Evolutionary conservation across 2,329 filamentous ascomycete genomes (phyloP).

Genomic region (Sporothrix globosa): DNA sequence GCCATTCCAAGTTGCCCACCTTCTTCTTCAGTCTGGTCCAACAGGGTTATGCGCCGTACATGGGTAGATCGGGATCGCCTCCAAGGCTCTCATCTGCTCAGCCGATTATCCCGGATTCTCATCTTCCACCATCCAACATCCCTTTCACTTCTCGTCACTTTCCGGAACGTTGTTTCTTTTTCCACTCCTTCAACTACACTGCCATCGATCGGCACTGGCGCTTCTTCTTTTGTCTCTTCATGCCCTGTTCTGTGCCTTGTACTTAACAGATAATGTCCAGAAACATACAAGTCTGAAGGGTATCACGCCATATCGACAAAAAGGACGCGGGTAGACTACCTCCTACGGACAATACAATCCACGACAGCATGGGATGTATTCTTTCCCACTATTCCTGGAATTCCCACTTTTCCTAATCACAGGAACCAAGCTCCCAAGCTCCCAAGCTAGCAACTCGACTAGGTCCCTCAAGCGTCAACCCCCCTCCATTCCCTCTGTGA

Average conservation of each 20-base stretch:
- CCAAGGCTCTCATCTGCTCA: background rate
- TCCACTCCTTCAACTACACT: background rate
- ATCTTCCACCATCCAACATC: background rate
- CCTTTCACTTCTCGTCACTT: background rate
- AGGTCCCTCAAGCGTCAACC: background rate
- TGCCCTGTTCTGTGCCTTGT: too few relatives aligned
- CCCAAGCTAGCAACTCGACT: constrained; percentile 15
- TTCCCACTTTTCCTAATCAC: background rate
- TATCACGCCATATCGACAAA: background rate
- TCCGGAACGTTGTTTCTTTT: background rate
- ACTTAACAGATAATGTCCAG: too few relatives aligned
- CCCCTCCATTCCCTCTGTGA: background rate
- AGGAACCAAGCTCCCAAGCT: background rate
- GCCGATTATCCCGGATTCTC: constrained; percentile 3
- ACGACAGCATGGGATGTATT: too few relatives aligned
- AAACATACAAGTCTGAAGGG: background rate
- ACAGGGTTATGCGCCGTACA: too few relatives aligned
- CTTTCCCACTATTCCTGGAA: background rate
- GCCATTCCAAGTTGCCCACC: too few relatives aligned
- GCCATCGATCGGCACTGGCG: background rate
- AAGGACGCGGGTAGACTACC: background rate
- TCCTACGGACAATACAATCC: too few relatives aligned
- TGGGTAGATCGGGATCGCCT: too few relatives aligned
- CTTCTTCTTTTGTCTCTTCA: background rate
- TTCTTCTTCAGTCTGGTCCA: too few relatives aligned